Conservation (phyloP, 495 filamentous ascomycete genomes). For the Aspergillus asperescens region DNA sequence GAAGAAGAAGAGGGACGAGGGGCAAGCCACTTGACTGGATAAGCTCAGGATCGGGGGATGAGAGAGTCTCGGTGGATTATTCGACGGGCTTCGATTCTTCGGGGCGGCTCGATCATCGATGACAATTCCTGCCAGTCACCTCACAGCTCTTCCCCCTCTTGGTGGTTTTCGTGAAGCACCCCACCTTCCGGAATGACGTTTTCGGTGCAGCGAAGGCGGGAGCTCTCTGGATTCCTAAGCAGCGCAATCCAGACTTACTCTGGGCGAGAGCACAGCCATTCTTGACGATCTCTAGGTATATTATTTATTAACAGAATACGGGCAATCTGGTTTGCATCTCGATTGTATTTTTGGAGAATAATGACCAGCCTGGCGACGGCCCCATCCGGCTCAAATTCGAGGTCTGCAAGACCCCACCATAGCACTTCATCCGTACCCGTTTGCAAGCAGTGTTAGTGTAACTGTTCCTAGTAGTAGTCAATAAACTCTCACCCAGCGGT, state of each 20-base stretch:
- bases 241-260: constrained; percentile 12
- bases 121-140: constrained; percentile 2
- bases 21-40: constrained; percentile 22
- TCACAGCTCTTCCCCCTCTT: background rate
- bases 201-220: constrained; percentile 6
- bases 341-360: no score
- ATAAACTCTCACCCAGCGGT: no score
- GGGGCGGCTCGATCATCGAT: no score
- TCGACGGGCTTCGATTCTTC: constrained; percentile 20
- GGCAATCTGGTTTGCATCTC: no score
- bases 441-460: background rate
- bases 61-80: constrained; percentile 7
- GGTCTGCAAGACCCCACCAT: constrained; percentile 21
- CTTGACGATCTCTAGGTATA: no score
- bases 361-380: no score
- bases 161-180: constrained; percentile 11
- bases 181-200: constrained; percentile 30
- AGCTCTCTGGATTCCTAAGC: constrained; percentile 26
- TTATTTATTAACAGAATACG: no score
- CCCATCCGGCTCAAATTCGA: background rate
- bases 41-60: constrained; percentile 11
- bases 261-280: no score
- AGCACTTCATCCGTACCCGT: background rate
- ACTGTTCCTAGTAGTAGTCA: no score
- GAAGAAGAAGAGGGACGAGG: constrained; percentile 18